Evolutionary conservation across 306 rosid species (phyloP), one percentile per base, ranked within the genome.

Genomic region (Fagus sylvatica): DNA sequence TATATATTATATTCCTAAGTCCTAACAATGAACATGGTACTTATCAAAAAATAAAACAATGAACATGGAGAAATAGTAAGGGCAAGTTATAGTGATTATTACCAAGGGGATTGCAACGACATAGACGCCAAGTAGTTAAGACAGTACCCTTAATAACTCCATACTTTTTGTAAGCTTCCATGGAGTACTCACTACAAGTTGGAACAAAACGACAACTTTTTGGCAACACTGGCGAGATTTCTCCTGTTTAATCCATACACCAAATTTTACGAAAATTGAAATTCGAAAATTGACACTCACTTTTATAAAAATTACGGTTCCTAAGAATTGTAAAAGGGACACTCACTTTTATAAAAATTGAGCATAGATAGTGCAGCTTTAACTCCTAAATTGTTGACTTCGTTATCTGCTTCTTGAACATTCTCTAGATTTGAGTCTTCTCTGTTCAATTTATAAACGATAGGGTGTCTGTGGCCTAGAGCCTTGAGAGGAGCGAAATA

Each of bases 71-170:
- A 73, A 69, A 65, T 36, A 53, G 13, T 46, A 46, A 22, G 28
- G 28, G 28, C 28, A 22, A 46, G 4, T 40, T 4, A 15, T 37
- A 46, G 2, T 32, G 3, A 69, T 28, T n/a, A 78, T 76, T 90
- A 94, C 97, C 98, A 71, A 94, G 87, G 19, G 98, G 98, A 86
- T 94, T 94, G 78, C 98, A 92, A 51, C 98, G 95, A 78, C 97
- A 92, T 17, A 92, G 62, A 37, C 98, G 97, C 90, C 95, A 94
- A 28, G 89, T 81, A 32, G 97, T 92, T 90, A 94, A 84, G 70
- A 87, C 60, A 0, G 93, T 84, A 39, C 98, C 98, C 87, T 89
- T 92, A 49, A 76, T 78, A 73, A 88, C 66, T 53, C 98, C 98
- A 67, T 94, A 90, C 70, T 84, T 90, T 91, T 92, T 89, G 89